Evolutionary conservation across 2,329 filamentous ascomycete genomes (phyloP), one percentile per base, ranked within the genome.

Genomic region (Fusarium algeriense): DNA sequence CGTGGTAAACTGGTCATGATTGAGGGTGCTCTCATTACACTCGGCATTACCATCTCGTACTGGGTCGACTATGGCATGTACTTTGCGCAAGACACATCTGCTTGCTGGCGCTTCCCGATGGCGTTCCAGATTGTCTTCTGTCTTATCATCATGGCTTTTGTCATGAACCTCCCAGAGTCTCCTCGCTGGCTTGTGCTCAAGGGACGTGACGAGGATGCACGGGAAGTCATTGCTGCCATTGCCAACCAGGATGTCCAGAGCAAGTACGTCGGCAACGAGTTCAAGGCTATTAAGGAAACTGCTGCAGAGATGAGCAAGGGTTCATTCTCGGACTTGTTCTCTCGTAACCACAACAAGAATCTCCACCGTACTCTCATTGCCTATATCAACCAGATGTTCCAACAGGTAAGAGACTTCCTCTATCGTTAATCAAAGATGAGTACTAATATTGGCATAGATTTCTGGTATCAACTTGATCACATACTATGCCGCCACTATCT

Each of bases 271-370:
- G 79, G 88, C 19, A 80, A 82, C 17, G 88, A 91, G 75, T 89
- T 87, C 76, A 81, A 83, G 46, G 86, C 89, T 65, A 91, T 91
- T 76, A 87, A 87, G 70, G 87, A 90, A 57, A 89, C 92, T 2
- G 90, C 92, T n/a, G 81, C 89, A n/a, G 91, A 94, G 76, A 83
- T 85, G 56, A 90, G 89, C 34, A 90, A 91, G 57, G 85, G 88
- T 7, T 87, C 84, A 4, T 91, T 87, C 83, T 76, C 76, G 4
- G 83, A 89, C 57, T 85, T 91, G 79, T 90, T 91, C 74, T 85
- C 82, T 15, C 83, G 87, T 11, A 85, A 86, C 30, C 79, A 86
- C 59, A 90, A 89, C 84, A 85, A 90, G 32, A 75, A 79, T 43
- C 83, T 90, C 6, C 90, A 85, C 50, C 84, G 90, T 19, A 85